phyloP scores from a whole-genome alignment of 2,329 filamentous ascomycete genomes.

The Bipolaris bicolor region DNA sequence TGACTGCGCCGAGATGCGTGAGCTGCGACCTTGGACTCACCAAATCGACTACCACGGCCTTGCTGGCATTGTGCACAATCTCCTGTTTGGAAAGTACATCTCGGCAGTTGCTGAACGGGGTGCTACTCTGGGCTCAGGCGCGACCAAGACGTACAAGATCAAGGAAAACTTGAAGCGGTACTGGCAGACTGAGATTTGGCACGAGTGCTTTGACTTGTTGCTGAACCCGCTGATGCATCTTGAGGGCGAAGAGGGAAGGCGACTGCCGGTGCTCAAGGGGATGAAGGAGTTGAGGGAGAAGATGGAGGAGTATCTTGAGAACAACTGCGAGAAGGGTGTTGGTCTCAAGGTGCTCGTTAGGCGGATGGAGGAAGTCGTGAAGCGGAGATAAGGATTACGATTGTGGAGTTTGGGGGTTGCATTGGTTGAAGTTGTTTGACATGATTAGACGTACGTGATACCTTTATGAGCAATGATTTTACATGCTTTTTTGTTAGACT shows the following conservation, averaged over 20 bases:
- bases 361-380: constrained; percentile 72
- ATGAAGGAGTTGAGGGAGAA: constrained; percentile 72
- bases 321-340: constrained; percentile 78
- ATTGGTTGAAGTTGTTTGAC: constrained; percentile 24
- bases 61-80: constrained; percentile 82
- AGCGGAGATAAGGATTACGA: constrained; percentile 47
- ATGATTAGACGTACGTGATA: constrained; percentile 1
- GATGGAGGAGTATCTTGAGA: constrained; percentile 85
- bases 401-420: constrained; percentile 6
- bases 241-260: constrained; percentile 68
- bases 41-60: constrained; percentile 96
- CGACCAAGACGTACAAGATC: constrained; percentile 75
- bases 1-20: constrained; percentile 95
- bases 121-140: constrained; percentile 62
- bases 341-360: constrained; percentile 62
- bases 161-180: constrained; percentile 88
- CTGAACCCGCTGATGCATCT: constrained; percentile 77
- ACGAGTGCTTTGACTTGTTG: constrained; percentile 78
- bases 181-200: constrained; percentile 95
- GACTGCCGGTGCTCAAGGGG: constrained; percentile 74
- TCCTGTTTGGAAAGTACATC: constrained; percentile 95
- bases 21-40: constrained; percentile 93
- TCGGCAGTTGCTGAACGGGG: constrained; percentile 66
- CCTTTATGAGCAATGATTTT: constrained; percentile 5
- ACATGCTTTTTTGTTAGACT: neutral